phyloP scores from a whole-genome alignment of 305 asterid species.

The Nicotiana rustica region DNA sequence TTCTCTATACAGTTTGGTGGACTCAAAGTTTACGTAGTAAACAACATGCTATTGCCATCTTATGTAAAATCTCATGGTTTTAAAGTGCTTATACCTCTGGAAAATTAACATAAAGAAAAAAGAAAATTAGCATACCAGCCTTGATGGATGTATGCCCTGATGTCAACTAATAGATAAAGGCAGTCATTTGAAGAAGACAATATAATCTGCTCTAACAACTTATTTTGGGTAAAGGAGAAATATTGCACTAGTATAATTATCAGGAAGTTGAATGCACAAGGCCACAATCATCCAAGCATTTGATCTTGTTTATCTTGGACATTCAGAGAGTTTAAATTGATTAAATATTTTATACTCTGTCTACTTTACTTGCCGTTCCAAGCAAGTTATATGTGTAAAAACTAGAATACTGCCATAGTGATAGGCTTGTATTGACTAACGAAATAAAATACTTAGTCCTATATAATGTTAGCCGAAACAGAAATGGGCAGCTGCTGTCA shows the following conservation, averaged over 20 bases:
- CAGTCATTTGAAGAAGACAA: neutral
- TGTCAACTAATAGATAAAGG: neutral
- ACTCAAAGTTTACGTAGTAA: neutral
- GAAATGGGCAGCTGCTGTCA: conserved; percentile 27
- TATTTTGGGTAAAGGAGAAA: neutral
- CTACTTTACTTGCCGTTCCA: too few relatives aligned
- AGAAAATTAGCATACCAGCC: too few relatives aligned
- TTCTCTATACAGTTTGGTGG: too few relatives aligned
- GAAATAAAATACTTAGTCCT: too few relatives aligned
- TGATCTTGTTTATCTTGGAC: neutral
- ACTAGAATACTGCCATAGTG: too few relatives aligned
- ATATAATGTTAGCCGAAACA: neutral
- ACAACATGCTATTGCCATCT: neutral
- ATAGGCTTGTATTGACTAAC: too few relatives aligned
- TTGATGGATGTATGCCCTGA: neutral
- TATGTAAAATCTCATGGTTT: neutral
- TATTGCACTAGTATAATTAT: neutral
- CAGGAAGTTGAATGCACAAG: neutral
- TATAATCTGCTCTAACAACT: neutral
- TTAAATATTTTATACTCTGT: too few relatives aligned
- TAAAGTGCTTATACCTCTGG: neutral
- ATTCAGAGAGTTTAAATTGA: neutral
- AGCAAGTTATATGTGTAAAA: too few relatives aligned
- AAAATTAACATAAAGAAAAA: neutral
- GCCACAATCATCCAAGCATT: neutral